Evolutionary conservation across 768 basidiomycete genomes (phyloP).

Genomic region (Kwoniella shandongensis): DNA sequence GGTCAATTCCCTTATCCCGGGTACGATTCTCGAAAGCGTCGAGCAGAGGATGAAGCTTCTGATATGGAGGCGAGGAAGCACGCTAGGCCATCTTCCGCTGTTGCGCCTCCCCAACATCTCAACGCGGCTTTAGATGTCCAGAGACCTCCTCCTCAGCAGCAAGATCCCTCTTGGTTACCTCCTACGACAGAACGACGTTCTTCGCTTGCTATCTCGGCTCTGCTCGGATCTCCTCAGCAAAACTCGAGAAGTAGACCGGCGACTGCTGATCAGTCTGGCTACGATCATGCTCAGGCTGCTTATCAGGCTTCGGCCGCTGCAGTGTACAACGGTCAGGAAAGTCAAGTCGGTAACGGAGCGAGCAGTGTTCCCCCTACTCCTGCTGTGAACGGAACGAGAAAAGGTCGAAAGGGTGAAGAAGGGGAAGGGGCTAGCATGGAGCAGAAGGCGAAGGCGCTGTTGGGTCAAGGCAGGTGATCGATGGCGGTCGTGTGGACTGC

Average conservation of each 20-base stretch:
- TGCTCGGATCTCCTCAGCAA: constrained; percentile 44
- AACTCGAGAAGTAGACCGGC: constrained; percentile 33
- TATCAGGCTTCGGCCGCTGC: constrained; percentile 12
- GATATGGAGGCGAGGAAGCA: constrained; percentile 24
- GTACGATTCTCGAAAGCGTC: constrained; percentile 34
- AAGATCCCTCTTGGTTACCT: constrained; percentile 39
- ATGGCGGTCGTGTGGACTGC: no score
- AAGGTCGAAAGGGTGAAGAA: constrained; percentile 2
- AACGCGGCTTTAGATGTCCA: constrained; percentile 18
- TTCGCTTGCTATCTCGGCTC: constrained; percentile 46
- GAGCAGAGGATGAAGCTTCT: constrained; percentile 24
- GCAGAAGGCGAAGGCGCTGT: constrained; percentile 23
- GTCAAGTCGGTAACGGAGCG: background rate
- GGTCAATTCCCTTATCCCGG: constrained; percentile 12
- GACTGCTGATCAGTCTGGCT: constrained; percentile 19
- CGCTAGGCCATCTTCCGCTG: constrained; percentile 6
- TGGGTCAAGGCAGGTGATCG: constrained; percentile 16
- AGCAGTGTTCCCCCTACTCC: constrained; percentile 8
- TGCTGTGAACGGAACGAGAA: constrained; percentile 6
- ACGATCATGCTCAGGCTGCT: constrained; percentile 21
- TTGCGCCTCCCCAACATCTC: constrained; percentile 17
- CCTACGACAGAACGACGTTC: constrained; percentile 41
- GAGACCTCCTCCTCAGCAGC: constrained; percentile 3
- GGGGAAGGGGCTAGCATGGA: constrained; percentile 21
- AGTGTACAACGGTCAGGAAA: background rate